A percentile compares a stretch with the other conserved stretches of the same genome.
Conservation (phyloP, 2,329 filamentous ascomycete species). For the Cladosporium austrohemisphaericum region DNA sequence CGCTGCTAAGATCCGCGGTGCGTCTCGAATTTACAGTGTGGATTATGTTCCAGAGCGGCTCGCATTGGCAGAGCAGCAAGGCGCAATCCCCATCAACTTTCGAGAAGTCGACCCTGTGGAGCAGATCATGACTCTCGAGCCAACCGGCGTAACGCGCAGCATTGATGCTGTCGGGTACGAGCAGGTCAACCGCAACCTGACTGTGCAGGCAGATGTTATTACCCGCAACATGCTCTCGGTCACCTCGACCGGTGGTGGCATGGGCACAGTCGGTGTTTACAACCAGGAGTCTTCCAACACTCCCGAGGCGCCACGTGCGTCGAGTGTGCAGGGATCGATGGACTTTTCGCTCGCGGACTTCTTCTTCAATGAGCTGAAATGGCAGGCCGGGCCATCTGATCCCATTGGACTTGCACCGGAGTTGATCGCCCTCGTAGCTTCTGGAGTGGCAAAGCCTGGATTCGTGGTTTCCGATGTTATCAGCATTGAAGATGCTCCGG, state of each 20-base stretch:
- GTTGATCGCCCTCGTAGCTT: conserved; percentile 5
- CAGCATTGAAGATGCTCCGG: conserved; percentile 16
- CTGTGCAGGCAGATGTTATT: conserved; percentile 12
- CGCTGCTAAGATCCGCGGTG: conserved; percentile 21
- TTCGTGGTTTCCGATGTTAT: conserved; percentile 16
- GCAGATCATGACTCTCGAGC: conserved; percentile 19
- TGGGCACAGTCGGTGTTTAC: conserved; percentile 15
- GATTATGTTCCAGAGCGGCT: conserved; percentile 20
- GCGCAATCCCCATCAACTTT: conserved; percentile 21
- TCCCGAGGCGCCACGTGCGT: neutral
- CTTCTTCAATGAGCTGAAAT: conserved; percentile 7
- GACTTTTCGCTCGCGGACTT: conserved; percentile 8
- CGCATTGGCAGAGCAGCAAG: conserved; percentile 16
- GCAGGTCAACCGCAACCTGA: conserved; percentile 13
- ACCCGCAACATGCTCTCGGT: conserved; percentile 13
- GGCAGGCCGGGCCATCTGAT: conserved; percentile 9
- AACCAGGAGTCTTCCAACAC: neutral
- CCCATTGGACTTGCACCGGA: conserved; percentile 5
- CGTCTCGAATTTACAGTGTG: conserved; percentile 20
- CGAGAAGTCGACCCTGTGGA: conserved; percentile 17
- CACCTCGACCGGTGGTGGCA: conserved; percentile 10
- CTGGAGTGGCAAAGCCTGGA: conserved; percentile 10
- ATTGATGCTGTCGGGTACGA: conserved; percentile 19
- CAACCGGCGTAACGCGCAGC: conserved; percentile 17
- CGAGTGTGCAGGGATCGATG: neutral